phyloP scores from a whole-genome alignment of 805 yeast genomes.

The Wickerhamomyces hampshirensis region DNA sequence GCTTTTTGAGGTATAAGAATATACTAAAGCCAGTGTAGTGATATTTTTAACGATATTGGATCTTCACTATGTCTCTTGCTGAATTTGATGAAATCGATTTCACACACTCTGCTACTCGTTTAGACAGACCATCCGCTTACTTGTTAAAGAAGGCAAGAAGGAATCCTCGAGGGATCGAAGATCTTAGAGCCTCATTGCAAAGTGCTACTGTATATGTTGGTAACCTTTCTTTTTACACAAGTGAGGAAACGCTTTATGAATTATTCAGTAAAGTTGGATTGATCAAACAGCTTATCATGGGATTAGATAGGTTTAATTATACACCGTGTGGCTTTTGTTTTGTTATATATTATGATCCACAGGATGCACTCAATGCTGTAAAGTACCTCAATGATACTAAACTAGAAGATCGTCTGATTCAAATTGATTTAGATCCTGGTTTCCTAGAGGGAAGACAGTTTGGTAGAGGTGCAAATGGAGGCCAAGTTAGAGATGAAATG shows the following conservation, averaged over 20 bases:
- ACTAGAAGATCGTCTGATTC: constrained; percentile 75
- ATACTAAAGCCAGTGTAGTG: not conserved
- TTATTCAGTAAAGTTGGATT: constrained; percentile 72
- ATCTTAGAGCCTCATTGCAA: constrained; percentile 58
- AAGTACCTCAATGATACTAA: constrained; percentile 78
- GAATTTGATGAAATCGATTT: constrained; percentile 53
- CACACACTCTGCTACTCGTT: constrained; percentile 58
- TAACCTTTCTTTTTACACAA: constrained; percentile 80
- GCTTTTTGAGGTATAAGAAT: no score
- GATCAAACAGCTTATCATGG: constrained; percentile 84
- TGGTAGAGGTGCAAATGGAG: constrained; percentile 91
- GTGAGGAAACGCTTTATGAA: constrained; percentile 93
- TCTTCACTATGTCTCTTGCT: constrained; percentile 32
- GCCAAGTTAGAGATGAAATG: constrained; percentile 76
- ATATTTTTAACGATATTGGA: not conserved
- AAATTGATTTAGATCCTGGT: constrained; percentile 93
- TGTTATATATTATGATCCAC: constrained; percentile 65
- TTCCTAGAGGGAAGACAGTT: constrained; percentile 93
- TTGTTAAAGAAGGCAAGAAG: constrained; percentile 56
- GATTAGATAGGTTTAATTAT: constrained; percentile 81
- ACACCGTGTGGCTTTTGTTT: constrained; percentile 98
- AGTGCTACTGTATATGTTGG: constrained; percentile 88
- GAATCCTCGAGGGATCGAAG: constrained; percentile 48
- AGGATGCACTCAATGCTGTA: constrained; percentile 76
- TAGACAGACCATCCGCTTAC: constrained; percentile 70